Percentiles rank a stretch among this genome's conserved stretches.
Conservation (phyloP, 1,284 basidiomycete genomes). For the Pyrrhoderma noxium region DNA sequence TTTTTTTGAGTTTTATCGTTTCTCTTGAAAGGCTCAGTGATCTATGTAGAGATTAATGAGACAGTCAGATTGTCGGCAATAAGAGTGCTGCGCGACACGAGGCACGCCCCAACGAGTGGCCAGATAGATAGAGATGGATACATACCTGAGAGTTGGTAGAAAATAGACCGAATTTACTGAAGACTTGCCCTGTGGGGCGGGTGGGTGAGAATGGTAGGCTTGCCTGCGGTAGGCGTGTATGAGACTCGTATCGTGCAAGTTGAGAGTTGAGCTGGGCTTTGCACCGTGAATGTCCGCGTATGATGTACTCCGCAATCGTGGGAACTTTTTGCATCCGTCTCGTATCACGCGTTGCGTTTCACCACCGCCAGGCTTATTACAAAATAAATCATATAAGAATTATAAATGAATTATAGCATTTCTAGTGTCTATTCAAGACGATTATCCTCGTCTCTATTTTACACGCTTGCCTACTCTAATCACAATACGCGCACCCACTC, state of each 20-base stretch:
- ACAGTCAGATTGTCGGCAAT: neutral
- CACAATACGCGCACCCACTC: neutral
- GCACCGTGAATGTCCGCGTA: neutral
- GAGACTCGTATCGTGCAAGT: conserved; percentile 30
- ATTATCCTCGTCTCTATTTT: neutral
- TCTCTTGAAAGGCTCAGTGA: conserved; percentile 17
- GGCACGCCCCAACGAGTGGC: conserved; percentile 9
- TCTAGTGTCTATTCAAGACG: neutral
- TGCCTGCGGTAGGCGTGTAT: conserved; percentile 51
- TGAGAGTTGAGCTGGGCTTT: conserved; percentile 1
- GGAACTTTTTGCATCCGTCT: no score
- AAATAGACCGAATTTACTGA: conserved; percentile 38
- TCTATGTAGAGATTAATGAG: conserved; percentile 9
- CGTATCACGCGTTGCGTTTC: no score
- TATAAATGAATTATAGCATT: neutral
- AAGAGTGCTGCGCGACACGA: conserved; percentile 13
- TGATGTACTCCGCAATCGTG: conserved; percentile 3
- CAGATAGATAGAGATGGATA: no score
- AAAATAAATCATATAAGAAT: neutral
- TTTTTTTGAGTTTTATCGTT: conserved; percentile 34
- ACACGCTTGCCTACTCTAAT: no score
- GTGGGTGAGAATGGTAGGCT: conserved; percentile 59
- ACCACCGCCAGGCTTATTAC: no score
- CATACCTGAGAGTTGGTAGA: conserved; percentile 43
- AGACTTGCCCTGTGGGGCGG: conserved; percentile 82